Evolutionary conservation across 768 basidiomycete species (phyloP), one percentile per base, ranked within the genome.

Genomic region (Gymnopilus junonius): DNA sequence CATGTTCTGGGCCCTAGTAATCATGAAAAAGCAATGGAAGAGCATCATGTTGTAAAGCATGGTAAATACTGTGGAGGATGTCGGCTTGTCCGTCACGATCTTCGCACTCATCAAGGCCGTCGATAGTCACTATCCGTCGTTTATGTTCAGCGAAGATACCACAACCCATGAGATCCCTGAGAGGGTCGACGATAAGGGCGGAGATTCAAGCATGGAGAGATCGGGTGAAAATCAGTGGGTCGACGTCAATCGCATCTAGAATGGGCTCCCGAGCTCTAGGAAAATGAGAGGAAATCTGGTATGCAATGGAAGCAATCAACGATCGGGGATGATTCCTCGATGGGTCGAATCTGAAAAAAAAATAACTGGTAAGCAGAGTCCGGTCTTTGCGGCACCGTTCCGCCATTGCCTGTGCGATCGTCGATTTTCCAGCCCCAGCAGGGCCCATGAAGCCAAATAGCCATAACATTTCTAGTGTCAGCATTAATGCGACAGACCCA

Each of bases 371-470:
- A 4, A 59, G 23, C 4, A 65, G 14, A 7, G 39, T 12, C 11
- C 45, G 32, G 2, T 20, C 21, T 14, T 58, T 31, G 34, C 21
- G 25, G 39, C 60, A 62, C 20, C 29, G 7, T n/a, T 62, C 60
- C 2, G 61, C 60, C 25, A 65, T 51, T 14, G 59, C 53, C 29
- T 61, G 59, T 4, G 37, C 31, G 14, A 65, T 61, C 6, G 64
- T 56, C 3, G 64, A 65, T 37, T 65, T 65, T 54, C 64, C 64
- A 4, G 60, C 60, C 11, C 64, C 64, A 8, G 64, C 64, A 27
- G 60, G 40, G n/a, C 7, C 64, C 64, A 48, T 54, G 46, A 10
- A 65, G 5, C 64, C 64, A 65, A 29, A 58, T 53, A n/a, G 51
- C 31, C 32, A 23, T 3, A n/a, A 27, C 14, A 23, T 8, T 40